Evolutionary conservation across 2,329 filamentous ascomycete genomes (phyloP).

Genomic region (Beauveria varroae): DNA sequence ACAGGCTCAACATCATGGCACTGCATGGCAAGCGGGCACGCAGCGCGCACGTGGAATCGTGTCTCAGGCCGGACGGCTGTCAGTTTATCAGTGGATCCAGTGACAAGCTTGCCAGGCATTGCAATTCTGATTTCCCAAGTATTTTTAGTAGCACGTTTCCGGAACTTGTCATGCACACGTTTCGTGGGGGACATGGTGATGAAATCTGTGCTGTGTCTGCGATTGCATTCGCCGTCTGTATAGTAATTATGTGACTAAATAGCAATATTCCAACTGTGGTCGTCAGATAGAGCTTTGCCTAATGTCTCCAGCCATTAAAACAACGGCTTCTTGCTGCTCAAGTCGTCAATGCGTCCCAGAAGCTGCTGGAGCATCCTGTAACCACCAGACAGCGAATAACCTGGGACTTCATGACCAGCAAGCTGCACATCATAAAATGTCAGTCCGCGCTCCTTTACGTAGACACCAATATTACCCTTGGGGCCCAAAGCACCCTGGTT

Average conservation of each 20-base stretch:
- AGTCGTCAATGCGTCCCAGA: constrained; percentile 11
- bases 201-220: too few species aligned
- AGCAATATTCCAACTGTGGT: too few species aligned
- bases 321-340: constrained; percentile 7
- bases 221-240: too few species aligned
- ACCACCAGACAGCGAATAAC: constrained; percentile 12
- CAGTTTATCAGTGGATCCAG: too few species aligned
- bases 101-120: too few species aligned
- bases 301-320: background rate
- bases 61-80: background rate
- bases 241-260: too few species aligned
- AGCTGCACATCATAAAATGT: constrained; percentile 15
- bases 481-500: constrained; percentile 11
- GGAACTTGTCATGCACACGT: too few species aligned
- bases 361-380: constrained; percentile 15
- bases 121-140: too few species aligned
- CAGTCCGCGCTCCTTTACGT: constrained; percentile 14
- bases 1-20: background rate
- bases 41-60: background rate
- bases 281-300: background rate
- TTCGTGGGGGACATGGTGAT: too few species aligned
- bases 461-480: constrained; percentile 12
- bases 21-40: too few species aligned
- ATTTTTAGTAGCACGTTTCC: too few species aligned
- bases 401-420: constrained; percentile 15